Base-by-base conservation (phyloP, 306 rosid species). In the Comarum palustre region DNA sequence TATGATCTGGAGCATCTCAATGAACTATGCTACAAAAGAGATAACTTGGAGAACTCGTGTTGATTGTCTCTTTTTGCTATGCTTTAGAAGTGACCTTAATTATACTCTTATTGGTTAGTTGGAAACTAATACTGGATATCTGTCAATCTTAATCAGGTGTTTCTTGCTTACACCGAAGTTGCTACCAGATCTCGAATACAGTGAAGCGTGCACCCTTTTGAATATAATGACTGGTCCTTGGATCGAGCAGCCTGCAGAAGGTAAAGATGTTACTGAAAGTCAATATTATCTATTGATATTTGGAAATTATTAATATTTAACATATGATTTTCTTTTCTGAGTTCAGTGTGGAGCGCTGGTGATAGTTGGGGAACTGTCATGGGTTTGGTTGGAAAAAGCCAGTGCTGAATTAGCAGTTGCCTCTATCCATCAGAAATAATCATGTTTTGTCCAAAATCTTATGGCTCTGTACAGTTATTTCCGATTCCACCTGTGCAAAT, bases 161-260 rank as follows among this genome's bases (percentile, higher is more conserved):
- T 94, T 94, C 85, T 83, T 94, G 77, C 92, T 94, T 25, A 94
- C 98, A 46, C 97, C 97, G 1, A 91, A 94, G 87, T 84, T 94
- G 86, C 86, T 91, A 22, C 96, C 96, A 9, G 91, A 89, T 71
- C 81, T 94, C 68, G 92, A 89, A 58, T 94, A 94, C 80, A 84
- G 98, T 36, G 98, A 88, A 73, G 98, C 90, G 16, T 94, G 98
- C 80, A 91, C 91, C 63, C 80, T 91, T 78, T 64, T 94, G 78
- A 94, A 91, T 82, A 90, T 94, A 68, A 84, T 91, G 94, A 91
- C 86, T 77, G 97, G 98, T 13, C 97, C 97, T 63, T 91, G 95
- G 94, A 87, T 89, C 41, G 87, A 82, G 58, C 78, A 89, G 74
- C 78, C 94, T 27, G 78, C 96, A 0, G 81, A 87, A 78, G 95